Conservation (phyloP, 768 basidiomycete species). For the Boletus vinaceobasis region DNA sequence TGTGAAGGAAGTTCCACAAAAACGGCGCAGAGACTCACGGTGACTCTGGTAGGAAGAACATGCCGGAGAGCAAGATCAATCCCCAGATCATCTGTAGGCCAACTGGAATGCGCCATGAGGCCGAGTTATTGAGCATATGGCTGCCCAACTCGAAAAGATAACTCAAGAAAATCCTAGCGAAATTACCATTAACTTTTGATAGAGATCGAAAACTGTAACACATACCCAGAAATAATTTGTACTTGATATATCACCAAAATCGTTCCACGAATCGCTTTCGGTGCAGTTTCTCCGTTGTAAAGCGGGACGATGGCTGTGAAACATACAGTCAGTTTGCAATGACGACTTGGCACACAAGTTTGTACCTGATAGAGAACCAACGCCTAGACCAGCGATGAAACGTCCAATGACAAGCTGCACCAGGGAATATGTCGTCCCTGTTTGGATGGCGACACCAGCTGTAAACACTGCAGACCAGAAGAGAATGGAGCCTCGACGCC, state of each 20-base stretch:
- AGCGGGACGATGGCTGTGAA: constrained; percentile 55
- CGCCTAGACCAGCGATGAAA: constrained; percentile 73
- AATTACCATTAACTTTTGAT: not conserved
- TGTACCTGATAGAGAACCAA: constrained; percentile 69
- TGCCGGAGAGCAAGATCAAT: constrained; percentile 59
- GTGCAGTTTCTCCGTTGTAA: constrained; percentile 78
- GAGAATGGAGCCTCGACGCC: constrained; percentile 69
- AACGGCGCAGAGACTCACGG: constrained; percentile 44
- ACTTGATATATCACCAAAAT: constrained; percentile 73
- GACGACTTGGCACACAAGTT: not conserved
- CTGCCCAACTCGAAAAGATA: constrained; percentile 70
- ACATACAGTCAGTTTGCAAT: not conserved
- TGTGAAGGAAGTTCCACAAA: not conserved
- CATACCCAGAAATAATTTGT: constrained; percentile 70
- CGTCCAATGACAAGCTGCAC: constrained; percentile 71
- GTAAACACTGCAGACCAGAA: constrained; percentile 78
- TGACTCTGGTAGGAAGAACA: constrained; percentile 76
- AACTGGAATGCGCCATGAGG: constrained; percentile 74
- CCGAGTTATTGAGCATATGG: constrained; percentile 51
- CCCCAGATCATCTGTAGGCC: constrained; percentile 74
- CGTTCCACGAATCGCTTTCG: constrained; percentile 70
- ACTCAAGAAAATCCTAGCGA: constrained; percentile 61
- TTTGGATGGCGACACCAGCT: constrained; percentile 64
- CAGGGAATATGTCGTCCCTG: constrained; percentile 56
- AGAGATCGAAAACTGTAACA: not conserved